Conservation (phyloP, 208 protist genomes). For the Leishmania amazonensis region DNA sequence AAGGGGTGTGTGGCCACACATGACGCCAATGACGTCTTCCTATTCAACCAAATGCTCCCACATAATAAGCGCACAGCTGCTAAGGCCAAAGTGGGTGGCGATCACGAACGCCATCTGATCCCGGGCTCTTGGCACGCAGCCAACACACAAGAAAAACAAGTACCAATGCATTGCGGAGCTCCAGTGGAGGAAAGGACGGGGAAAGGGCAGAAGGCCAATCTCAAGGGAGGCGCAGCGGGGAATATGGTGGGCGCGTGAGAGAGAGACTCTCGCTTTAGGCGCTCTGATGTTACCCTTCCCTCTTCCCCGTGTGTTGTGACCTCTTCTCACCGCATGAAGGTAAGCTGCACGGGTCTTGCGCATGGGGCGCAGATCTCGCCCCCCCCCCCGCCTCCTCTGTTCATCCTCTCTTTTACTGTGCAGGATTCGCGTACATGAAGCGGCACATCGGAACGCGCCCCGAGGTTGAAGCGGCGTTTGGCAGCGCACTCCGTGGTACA, state of each 20-base stretch:
- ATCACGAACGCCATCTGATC: background rate
- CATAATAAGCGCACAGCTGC: background rate
- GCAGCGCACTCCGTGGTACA: background rate
- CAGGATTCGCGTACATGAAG: background rate
- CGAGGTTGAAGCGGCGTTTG: background rate
- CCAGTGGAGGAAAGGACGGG: background rate
- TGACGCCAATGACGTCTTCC: background rate
- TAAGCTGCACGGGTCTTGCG: background rate
- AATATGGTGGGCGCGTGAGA: background rate
- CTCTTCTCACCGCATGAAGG: background rate
- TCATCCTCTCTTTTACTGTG: background rate
- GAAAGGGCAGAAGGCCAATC: background rate
- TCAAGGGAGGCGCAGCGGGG: background rate
- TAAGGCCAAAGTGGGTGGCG: background rate
- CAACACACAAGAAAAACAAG: background rate
- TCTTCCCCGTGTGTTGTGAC: background rate
- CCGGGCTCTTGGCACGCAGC: background rate
- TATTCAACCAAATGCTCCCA: background rate
- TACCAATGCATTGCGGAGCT: background rate
- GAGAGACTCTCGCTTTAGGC: slow-evolving; percentile 4
- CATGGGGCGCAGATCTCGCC: background rate
- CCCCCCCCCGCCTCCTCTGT: background rate
- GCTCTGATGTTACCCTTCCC: slow-evolving; percentile 5
- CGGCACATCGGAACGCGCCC: background rate
- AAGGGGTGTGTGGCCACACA: background rate